Evolutionary conservation across 2,329 filamentous ascomycete species (phyloP), one percentile per base, ranked within the genome.

Genomic region (Fusarium incarnatum): DNA sequence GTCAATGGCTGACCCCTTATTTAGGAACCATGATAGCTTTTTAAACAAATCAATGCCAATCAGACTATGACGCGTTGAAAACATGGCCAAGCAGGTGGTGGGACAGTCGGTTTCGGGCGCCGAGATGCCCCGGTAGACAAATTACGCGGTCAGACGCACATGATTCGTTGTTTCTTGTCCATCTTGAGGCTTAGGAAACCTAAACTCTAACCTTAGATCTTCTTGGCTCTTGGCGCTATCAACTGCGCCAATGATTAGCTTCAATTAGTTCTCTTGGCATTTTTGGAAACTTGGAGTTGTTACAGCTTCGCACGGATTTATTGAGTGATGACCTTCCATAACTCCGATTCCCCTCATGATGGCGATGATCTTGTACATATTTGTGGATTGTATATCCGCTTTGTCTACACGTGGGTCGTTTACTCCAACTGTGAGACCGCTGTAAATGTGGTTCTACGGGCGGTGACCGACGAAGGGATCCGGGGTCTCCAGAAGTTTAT

Each of bases 21-120:
- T 25, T 5, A 37, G 44, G 42, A 60, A 25, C n/a, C 42, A 61
- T 34, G 47, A 42, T 25, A 25, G n/a, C 13, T 42, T 34, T 60
- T 60, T 37, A 37, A 40, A 23, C 28, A 25, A 44, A 27, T 25
- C 12, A 28, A n/a, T 25, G 25, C 8, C 20, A 22, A 25, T 18
- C 28, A 28, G 47, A 44, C 37, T 49, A 66, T 66, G 63, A 66
- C 63, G 63, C 63, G 63, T 55, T 48, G 55, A 66, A 49, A 37
- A 11, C n/a, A 34, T 61, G 22, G 61, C 63, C 63, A 54, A 66
- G 63, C 42, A 25, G 34, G n/a, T 27, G 9, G 11, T 46, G 25
- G 34, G 30, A 49, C 20, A 22, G 9, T 18, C 27, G 5, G n/a
- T 60, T 47, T 66, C 61, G 63, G 63, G 54, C n/a, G 32, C 61